These are phyloP conservation scores for Heteromeles arbutifolia DNA, from an alignment of 306 rosid species.

Conservation along the genomic window DNA sequence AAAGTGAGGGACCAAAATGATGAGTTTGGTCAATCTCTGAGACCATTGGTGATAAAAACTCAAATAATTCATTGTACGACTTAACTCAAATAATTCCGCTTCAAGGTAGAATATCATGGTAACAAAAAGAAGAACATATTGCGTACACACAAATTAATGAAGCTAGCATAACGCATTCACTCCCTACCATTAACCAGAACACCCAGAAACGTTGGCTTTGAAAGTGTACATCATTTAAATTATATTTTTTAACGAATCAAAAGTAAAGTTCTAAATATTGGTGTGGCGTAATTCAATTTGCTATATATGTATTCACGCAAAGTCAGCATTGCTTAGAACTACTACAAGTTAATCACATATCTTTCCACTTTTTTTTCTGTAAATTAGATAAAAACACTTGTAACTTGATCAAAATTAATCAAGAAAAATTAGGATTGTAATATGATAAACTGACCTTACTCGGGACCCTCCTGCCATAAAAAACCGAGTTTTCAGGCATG, in stretches of 20 bases:
- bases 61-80: no score
- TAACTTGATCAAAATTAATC: background rate
- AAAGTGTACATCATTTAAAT: background rate
- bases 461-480: slow-evolving; percentile 59
- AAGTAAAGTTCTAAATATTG: background rate
- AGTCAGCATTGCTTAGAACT: background rate
- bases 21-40: no score
- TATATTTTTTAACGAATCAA: background rate
- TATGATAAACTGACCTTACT: slow-evolving; percentile 55
- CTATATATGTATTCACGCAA: background rate
- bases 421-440: background rate
- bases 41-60: no score
- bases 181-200: background rate
- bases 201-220: background rate
- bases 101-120: background rate
- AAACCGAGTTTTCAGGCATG: slow-evolving; percentile 34
- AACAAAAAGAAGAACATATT: background rate
- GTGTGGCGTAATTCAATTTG: background rate
- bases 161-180: background rate
- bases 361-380: background rate
- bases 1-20: no score
- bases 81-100: background rate
- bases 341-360: background rate
- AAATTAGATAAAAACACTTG: background rate
- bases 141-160: background rate